These are phyloP conservation scores for Physcia stellaris DNA, from an alignment of 495 filamentous ascomycete species.

Conservation along the genomic window DNA sequence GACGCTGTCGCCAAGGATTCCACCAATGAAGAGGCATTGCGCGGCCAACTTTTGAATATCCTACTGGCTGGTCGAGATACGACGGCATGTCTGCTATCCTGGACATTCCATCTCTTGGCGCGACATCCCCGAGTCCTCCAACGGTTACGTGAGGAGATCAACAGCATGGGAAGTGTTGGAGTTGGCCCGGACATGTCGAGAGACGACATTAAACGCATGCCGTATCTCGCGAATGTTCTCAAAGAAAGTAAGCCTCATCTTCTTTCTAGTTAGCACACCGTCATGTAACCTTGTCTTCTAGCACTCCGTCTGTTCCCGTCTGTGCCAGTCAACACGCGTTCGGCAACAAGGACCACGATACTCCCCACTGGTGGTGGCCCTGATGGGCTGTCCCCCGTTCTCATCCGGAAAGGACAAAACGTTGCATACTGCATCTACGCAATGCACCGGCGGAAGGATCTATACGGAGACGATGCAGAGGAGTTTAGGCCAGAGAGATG, in stretches of 20 bases:
- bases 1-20: constrained; percentile 18
- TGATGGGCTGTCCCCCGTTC: constrained; percentile 25
- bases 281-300: background rate
- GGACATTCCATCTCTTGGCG: constrained; percentile 30
- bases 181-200: constrained; percentile 6
- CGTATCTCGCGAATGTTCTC: constrained; percentile 21
- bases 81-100: constrained; percentile 41
- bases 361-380: constrained; percentile 38
- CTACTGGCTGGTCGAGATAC: constrained; percentile 51
- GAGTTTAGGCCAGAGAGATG: constrained; percentile 41
- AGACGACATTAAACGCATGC: constrained; percentile 13
- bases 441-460: constrained; percentile 33
- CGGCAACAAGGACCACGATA: constrained; percentile 22
- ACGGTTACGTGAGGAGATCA: constrained; percentile 20
- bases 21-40: constrained; percentile 21
- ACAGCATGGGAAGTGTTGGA: constrained; percentile 3
- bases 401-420: constrained; percentile 21
- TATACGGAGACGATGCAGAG: constrained; percentile 37
- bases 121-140: constrained; percentile 18
- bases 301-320: constrained; percentile 7
- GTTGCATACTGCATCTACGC: constrained; percentile 29
- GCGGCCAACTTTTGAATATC: constrained; percentile 43
- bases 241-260: constrained; percentile 22
- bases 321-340: constrained; percentile 7
- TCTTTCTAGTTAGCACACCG: background rate